Conservation (phyloP, 2,329 filamentous ascomycete genomes). For the Teratosphaeria pseudoeucalypti region DNA sequence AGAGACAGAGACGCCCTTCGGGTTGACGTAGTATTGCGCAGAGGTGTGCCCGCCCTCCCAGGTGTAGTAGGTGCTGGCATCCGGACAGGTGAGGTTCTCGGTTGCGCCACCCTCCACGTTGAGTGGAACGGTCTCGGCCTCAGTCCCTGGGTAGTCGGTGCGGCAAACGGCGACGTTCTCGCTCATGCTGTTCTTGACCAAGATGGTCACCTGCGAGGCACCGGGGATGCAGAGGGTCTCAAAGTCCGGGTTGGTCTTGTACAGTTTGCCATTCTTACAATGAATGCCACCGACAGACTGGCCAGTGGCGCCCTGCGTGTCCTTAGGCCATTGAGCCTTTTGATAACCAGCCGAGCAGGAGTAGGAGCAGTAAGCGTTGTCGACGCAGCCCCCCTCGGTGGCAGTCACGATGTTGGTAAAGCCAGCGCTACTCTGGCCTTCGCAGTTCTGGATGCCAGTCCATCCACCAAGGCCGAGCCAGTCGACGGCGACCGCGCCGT, state of each 20-base stretch:
- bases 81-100: conserved; percentile 63
- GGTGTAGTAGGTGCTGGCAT: conserved; percentile 61
- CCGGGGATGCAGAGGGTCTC: conserved; percentile 67
- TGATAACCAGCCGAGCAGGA: conserved; percentile 84
- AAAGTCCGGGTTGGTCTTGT: conserved; percentile 59
- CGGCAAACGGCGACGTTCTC: conserved; percentile 68
- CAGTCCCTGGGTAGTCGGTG: conserved; percentile 91
- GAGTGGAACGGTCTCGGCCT: conserved; percentile 75
- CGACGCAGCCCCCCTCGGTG: conserved; percentile 52
- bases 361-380: conserved; percentile 76
- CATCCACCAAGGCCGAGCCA: conserved; percentile 66
- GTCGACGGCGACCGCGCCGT: conserved; percentile 62
- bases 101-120: conserved; percentile 48
- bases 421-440: conserved; percentile 17
- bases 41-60: conserved; percentile 69
- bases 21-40: conserved; percentile 96
- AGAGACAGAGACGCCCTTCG: conserved; percentile 53
- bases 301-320: conserved; percentile 60
- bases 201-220: conserved; percentile 51
- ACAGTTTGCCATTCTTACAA: conserved; percentile 69
- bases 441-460: conserved; percentile 59
- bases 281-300: conserved; percentile 82
- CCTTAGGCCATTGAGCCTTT: conserved; percentile 78
- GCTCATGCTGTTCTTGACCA: conserved; percentile 63
- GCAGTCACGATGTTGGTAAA: conserved; percentile 54